Percentiles rank a stretch among this genome's conserved stretches.
Evolutionary conservation across 768 basidiomycete genomes (phyloP).

Genomic region (Thelephora ganbajun): DNA sequence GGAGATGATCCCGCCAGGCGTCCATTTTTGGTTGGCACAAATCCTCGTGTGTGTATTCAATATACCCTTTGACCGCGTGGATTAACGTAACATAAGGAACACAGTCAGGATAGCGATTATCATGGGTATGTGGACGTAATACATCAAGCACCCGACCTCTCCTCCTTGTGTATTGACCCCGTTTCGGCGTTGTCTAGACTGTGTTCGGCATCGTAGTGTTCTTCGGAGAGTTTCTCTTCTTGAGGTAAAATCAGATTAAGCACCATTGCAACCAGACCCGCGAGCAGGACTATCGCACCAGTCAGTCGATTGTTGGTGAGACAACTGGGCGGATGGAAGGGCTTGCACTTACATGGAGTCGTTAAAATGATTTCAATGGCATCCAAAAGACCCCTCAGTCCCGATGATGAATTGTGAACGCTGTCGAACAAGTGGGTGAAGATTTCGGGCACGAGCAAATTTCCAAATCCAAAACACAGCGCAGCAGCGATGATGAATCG

Average conservation of each 20-base stretch:
- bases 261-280: conserved; percentile 28
- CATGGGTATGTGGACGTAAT: no score
- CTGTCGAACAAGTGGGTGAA: conserved; percentile 61
- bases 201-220: conserved; percentile 7
- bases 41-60: no score
- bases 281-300: conserved; percentile 21
- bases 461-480: conserved; percentile 54
- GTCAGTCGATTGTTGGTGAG: not conserved
- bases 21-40: no score
- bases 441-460: conserved; percentile 49
- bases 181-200: no score
- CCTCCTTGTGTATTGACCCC: no score
- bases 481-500: conserved; percentile 60
- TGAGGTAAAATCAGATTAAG: conserved; percentile 32
- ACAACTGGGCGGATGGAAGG: not conserved
- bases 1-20: no score
- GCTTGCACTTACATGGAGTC: conserved; percentile 55
- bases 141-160: no score
- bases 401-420: conserved; percentile 35
- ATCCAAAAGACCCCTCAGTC: conserved; percentile 54
- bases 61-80: no score
- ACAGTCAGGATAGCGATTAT: no score
- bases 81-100: no score
- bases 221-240: conserved; percentile 12
- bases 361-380: conserved; percentile 71